Evolutionary conservation across 805 yeast genomes (phyloP).

Genomic region (Yarrowia bubula): DNA sequence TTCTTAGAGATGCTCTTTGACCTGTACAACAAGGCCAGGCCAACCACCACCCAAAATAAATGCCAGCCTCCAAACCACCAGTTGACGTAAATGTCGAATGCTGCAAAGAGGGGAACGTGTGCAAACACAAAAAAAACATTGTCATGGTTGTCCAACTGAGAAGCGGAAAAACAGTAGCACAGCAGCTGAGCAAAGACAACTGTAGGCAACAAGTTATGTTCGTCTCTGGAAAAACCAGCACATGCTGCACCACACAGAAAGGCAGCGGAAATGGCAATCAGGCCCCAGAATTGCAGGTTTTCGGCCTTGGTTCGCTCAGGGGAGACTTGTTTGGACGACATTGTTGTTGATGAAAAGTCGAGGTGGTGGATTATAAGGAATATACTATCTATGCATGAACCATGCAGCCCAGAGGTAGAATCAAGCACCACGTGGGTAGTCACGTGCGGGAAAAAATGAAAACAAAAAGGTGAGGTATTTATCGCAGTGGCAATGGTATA

Average conservation of each 20-base stretch:
- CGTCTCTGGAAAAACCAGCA: not conserved
- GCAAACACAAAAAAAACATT: slow-evolving; percentile 12
- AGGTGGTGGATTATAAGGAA: not conserved
- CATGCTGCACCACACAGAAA: not conserved
- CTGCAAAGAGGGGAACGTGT: slow-evolving; percentile 1
- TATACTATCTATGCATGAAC: not conserved
- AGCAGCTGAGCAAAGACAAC: slow-evolving; percentile 12
- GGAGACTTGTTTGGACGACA: not conserved
- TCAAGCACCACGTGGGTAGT: slow-evolving; percentile 17
- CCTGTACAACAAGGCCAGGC: not conserved
- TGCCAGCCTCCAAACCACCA: slow-evolving; percentile 26
- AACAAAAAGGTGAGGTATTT: not conserved
- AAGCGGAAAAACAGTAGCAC: slow-evolving; percentile 9
- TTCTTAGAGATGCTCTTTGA: not conserved
- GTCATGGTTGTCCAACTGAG: slow-evolving; percentile 4
- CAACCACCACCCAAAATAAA: not conserved
- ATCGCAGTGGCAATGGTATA: no score
- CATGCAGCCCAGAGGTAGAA: slow-evolving; percentile 1
- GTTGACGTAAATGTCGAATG: slow-evolving; percentile 16
- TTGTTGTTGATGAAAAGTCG: not conserved
- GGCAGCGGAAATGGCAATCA: not conserved
- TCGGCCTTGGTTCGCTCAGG: not conserved
- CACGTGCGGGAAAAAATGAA: not conserved
- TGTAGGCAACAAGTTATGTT: not conserved
- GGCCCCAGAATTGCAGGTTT: slow-evolving; percentile 22